These are phyloP conservation scores for Dryas octopetala DNA, from an alignment of 306 rosid species.

Conservation along the genomic window DNA sequence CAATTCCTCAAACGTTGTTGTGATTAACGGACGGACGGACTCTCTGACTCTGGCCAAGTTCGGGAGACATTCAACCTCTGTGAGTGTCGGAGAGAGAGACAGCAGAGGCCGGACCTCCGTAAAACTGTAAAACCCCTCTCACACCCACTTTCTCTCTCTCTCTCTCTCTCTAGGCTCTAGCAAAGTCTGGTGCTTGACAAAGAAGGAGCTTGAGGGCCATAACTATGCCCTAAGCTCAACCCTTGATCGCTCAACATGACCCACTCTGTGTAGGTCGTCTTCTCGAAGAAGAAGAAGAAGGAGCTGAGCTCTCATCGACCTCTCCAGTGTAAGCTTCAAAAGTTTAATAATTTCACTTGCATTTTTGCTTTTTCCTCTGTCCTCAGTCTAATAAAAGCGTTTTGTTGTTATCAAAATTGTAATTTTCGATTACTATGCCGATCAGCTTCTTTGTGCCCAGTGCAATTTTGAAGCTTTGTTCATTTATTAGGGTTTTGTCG, in stretches of 20 bases:
- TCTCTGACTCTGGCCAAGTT: too few relatives aligned
- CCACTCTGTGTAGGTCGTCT: not conserved
- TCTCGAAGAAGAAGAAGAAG: not conserved
- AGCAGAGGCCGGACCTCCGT: not conserved
- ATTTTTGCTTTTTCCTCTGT: not conserved
- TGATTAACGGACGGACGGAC: not conserved
- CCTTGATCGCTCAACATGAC: not conserved
- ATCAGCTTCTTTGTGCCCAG: slow-evolving; percentile 4
- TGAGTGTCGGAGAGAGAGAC: not conserved
- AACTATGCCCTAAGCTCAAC: not conserved
- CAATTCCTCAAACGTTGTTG: not conserved
- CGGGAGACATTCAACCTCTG: slow-evolving; percentile 2
- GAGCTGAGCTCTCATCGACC: not conserved
- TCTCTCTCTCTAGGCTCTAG: too few relatives aligned
- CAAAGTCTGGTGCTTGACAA: not conserved
- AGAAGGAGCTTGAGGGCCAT: slow-evolving; percentile 1
- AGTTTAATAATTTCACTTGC: not conserved
- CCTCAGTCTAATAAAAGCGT: not conserved
- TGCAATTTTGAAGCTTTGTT: too few relatives aligned
- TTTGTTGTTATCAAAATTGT: not conserved
- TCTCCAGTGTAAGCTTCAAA: not conserved
- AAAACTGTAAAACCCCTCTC: not conserved
- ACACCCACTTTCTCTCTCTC: too few relatives aligned
- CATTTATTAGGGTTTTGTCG: slow-evolving; percentile 17
- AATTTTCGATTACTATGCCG: not conserved